Evolutionary conservation across 2,329 filamentous ascomycete genomes (phyloP).

Genomic region (Zasmidium citrigriseum): DNA sequence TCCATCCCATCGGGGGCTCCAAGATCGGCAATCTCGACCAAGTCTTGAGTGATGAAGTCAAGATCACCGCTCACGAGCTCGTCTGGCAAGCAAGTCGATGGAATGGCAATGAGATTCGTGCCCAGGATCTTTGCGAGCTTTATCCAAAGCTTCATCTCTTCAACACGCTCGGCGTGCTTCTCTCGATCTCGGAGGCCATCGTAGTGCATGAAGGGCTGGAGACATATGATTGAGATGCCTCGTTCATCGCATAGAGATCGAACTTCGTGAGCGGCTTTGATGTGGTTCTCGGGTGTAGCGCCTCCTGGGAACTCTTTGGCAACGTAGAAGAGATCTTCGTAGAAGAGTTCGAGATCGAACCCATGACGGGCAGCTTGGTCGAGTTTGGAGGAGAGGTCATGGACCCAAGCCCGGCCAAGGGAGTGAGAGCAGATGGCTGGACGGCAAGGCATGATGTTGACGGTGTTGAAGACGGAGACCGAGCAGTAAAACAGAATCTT

Average conservation of each 20-base stretch:
- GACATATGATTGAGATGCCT: slow-evolving; percentile 61
- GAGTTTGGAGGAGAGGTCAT: slow-evolving; percentile 67
- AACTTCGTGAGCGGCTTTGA: slow-evolving; percentile 61
- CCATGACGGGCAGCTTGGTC: slow-evolving; percentile 66
- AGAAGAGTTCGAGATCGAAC: slow-evolving; percentile 75
- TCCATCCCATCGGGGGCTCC: slow-evolving; percentile 61
- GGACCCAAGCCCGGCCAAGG: slow-evolving; percentile 71
- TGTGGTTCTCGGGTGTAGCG: slow-evolving; percentile 46
- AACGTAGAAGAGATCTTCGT: slow-evolving; percentile 70
- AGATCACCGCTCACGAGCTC: slow-evolving; percentile 55
- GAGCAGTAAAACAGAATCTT: background rate
- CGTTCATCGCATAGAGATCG: slow-evolving; percentile 58
- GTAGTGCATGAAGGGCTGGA: slow-evolving; percentile 78
- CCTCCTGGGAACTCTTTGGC: slow-evolving; percentile 51
- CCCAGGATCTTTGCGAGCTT: slow-evolving; percentile 61
- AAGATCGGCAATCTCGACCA: slow-evolving; percentile 67
- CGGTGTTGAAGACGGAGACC: background rate
- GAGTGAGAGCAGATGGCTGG: slow-evolving; percentile 77
- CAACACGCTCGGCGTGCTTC: slow-evolving; percentile 58
- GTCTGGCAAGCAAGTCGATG: slow-evolving; percentile 66
- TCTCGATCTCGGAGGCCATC: slow-evolving; percentile 69
- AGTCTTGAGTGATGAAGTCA: slow-evolving; percentile 61
- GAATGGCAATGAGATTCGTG: slow-evolving; percentile 74
- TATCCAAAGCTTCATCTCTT: slow-evolving; percentile 71
- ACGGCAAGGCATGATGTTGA: slow-evolving; percentile 50